Evolutionary conservation across 2,329 filamentous ascomycete species (phyloP).

Genomic region (Colletotrichum costaricense): DNA sequence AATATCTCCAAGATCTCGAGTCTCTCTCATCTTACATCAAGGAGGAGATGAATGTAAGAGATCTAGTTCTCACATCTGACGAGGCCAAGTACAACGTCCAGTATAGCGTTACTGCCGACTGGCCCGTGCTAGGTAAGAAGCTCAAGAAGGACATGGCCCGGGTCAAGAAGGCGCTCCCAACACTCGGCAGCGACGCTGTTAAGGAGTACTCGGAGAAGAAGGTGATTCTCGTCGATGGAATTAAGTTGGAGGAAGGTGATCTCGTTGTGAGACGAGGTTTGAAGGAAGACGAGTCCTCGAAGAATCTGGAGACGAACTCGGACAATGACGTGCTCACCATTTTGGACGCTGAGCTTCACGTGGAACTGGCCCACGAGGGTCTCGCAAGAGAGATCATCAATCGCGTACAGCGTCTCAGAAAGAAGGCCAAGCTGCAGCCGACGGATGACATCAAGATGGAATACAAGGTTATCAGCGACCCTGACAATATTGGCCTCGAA

Average conservation of each 20-base stretch:
- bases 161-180: conserved; percentile 90
- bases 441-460: conserved; percentile 98
- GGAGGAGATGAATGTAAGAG: conserved; percentile 91
- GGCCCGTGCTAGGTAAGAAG: conserved; percentile 95
- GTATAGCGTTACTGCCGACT: conserved; percentile 90
- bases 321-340: conserved; percentile 92
- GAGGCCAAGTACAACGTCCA: conserved; percentile 93
- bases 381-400: conserved; percentile 93
- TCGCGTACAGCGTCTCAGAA: conserved; percentile 89
- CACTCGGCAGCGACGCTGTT: conserved; percentile 82
- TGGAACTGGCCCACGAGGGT: conserved; percentile 89
- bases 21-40: conserved; percentile 89
- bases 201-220: conserved; percentile 80
- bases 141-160: conserved; percentile 93
- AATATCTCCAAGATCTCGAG: conserved; percentile 88
- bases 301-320: conserved; percentile 86
- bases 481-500: conserved; percentile 79
- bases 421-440: conserved; percentile 89
- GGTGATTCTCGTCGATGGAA: conserved; percentile 85
- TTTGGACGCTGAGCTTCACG: conserved; percentile 84
- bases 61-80: conserved; percentile 85
- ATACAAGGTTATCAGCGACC: conserved; percentile 84
- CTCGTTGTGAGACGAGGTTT: conserved; percentile 84
- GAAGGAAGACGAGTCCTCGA: conserved; percentile 76
- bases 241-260: conserved; percentile 84